Percentiles rank a stretch among this genome's conserved stretches.
These are phyloP conservation scores for Paramyrothecium sp. DNA, from an alignment of 2,329 filamentous ascomycete genomes.

Conservation along the genomic window DNA sequence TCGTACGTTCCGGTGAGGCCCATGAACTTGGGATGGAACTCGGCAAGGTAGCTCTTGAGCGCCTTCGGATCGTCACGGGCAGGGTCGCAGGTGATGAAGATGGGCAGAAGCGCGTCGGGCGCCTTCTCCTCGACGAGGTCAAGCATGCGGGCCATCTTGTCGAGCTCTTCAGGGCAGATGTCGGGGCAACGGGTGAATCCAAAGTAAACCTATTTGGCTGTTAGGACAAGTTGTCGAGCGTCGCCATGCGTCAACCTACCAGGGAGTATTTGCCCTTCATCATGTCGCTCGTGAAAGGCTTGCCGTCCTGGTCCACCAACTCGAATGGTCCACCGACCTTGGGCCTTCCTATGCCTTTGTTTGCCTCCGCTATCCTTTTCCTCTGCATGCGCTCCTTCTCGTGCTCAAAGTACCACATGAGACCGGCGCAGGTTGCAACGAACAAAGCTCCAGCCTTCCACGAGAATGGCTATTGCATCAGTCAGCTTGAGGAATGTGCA, in stretches of 20 bases:
- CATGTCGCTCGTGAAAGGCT: slow-evolving; percentile 72
- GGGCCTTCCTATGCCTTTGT: slow-evolving; percentile 87
- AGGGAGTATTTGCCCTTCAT: slow-evolving; percentile 84
- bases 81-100: slow-evolving; percentile 96
- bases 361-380: slow-evolving; percentile 83
- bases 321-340: slow-evolving; percentile 90
- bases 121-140: slow-evolving; percentile 62
- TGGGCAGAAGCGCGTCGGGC: slow-evolving; percentile 61
- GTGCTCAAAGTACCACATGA: slow-evolving; percentile 88
- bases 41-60: slow-evolving; percentile 78
- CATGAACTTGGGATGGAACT: slow-evolving; percentile 85
- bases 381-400: slow-evolving; percentile 92
- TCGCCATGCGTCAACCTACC: slow-evolving; percentile 43
- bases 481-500: slow-evolving; percentile 18
- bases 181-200: slow-evolving; percentile 98
- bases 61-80: slow-evolving; percentile 85
- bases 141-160: slow-evolving; percentile 98
- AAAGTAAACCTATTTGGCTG: slow-evolving; percentile 77
- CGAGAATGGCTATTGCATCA: slow-evolving; percentile 72
- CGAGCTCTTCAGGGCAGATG: slow-evolving; percentile 97
- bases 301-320: slow-evolving; percentile 78
- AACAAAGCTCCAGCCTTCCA: slow-evolving; percentile 89
- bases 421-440: slow-evolving; percentile 69
- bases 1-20: slow-evolving; percentile 93
- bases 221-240: slow-evolving; percentile 7